phyloP scores from a whole-genome alignment of 176 grass and related monocot species.

The Dactylis glomerata region DNA sequence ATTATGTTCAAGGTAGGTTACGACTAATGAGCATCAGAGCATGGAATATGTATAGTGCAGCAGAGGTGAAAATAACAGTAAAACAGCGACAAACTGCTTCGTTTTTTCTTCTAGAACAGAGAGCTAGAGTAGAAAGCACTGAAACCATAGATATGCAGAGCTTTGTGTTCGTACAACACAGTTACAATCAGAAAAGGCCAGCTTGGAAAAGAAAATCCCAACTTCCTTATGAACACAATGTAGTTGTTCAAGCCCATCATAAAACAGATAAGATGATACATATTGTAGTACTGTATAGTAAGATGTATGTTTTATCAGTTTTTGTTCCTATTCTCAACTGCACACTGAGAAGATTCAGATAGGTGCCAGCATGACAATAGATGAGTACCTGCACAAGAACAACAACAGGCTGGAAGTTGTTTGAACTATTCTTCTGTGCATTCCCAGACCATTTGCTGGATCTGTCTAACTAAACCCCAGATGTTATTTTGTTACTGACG shows the following conservation, averaged over 20 bases:
- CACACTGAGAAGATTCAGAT: background rate
- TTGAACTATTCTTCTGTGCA: background rate
- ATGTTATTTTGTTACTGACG: background rate
- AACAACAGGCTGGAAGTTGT: background rate
- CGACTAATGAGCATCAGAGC: background rate
- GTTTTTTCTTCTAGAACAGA: background rate
- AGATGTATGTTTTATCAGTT: background rate
- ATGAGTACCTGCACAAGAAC: background rate
- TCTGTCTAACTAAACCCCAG: background rate
- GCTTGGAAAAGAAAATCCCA: background rate
- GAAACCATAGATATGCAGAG: background rate
- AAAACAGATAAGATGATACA: background rate
- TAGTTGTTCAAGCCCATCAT: background rate
- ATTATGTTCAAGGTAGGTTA: background rate
- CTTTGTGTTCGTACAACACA: background rate
- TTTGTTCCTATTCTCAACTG: background rate
- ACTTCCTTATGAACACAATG: background rate
- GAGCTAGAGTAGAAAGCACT: background rate
- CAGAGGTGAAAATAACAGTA: background rate
- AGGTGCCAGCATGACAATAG: background rate
- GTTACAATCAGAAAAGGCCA: background rate
- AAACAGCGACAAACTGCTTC: background rate
- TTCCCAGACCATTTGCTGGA: background rate
- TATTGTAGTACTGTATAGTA: background rate
- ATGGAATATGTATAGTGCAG: background rate